phyloP scores from a whole-genome alignment of 2,329 filamentous ascomycete genomes.

The Aureobasidium sp. region DNA sequence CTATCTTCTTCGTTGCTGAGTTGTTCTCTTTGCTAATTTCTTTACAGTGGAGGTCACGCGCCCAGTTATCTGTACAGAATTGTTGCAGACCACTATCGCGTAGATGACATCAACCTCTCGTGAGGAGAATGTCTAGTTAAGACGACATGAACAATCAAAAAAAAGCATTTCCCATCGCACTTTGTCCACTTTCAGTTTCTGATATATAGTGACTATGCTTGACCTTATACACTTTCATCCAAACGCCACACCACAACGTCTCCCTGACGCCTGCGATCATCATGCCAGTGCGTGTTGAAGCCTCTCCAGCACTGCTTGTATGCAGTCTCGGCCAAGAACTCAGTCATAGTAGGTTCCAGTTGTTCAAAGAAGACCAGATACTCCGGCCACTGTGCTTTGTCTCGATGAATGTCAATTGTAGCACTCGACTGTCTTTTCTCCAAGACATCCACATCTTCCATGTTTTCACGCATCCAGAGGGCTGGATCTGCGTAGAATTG shows the following conservation, averaged over 20 bases:
- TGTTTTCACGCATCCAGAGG: conserved; percentile 36
- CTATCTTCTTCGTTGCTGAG: background rate
- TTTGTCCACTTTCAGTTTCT: too few relatives aligned
- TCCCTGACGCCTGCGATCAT: conserved; percentile 54
- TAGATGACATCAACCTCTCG: conserved; percentile 57
- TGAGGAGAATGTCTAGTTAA: background rate
- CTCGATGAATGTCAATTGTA: conserved; percentile 15
- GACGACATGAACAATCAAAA: background rate
- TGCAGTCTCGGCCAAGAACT: conserved; percentile 36
- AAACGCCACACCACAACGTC: conserved; percentile 54
- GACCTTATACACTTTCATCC: background rate
- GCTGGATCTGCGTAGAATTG: conserved; percentile 68
- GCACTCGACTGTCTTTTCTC: background rate
- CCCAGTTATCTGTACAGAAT: conserved; percentile 67
- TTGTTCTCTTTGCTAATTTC: background rate
- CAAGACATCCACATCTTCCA: conserved; percentile 25
- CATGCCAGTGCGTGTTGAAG: conserved; percentile 57
- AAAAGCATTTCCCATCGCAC: background rate
- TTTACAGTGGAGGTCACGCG: conserved; percentile 55
- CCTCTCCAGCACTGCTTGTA: conserved; percentile 55
- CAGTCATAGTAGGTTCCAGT: conserved; percentile 44
- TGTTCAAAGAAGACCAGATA: conserved; percentile 51
- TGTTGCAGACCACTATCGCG: conserved; percentile 68
- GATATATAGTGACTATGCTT: too few relatives aligned
- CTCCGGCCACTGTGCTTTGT: conserved; percentile 35